Evolutionary conservation across 2,329 filamentous ascomycete species (phyloP), one percentile per base, ranked within the genome.

Genomic region (Exophiala bonariae): DNA sequence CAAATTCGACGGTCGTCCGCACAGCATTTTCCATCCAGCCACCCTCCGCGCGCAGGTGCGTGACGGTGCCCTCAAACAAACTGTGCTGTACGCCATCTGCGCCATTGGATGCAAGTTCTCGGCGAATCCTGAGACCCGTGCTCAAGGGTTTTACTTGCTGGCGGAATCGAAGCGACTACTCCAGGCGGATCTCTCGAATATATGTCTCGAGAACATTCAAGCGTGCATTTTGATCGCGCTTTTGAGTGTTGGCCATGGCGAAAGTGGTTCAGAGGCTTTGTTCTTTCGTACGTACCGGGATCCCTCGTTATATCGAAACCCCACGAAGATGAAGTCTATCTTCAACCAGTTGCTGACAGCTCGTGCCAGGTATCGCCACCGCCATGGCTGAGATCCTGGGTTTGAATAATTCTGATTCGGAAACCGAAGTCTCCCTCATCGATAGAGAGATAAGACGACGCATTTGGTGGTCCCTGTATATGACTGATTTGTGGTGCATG

Each of bases 401-500:
- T 18, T 14, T 41, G 20, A 32, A 41, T 14, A 10, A 19, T 19
- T 19, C 36, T 39, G 16, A 14, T 39, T 13, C 23, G 32, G 17
- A 14, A n/a, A 9, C n/a, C 22, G 37, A 28, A 31, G 38, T 19
- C 22, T 41, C 51, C 23, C 42, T 41, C 3, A 49, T 66, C 7
- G 40, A 44, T 3, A 47, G 47, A 5, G 64, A 67, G 46, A 56
- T 55, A 13, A 62, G 58, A 35, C 34, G 52, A 20, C 49, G 63
- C 34, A 54, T 62, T 3, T 67, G 63, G 62, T 66, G 63, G 61
- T 59, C 63, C 2, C 55, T 65, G 3, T 65, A 59, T 40, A 61
- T 65, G 57, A 57, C 60, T 17, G 65, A 66, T 32, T 52, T 53
- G 17, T 67, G 64, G 65, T 61, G 54, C 20, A 59, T 60, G 10